Conservation (phyloP, 2,329 filamentous ascomycete species). For the Trichophyton equinum region DNA sequence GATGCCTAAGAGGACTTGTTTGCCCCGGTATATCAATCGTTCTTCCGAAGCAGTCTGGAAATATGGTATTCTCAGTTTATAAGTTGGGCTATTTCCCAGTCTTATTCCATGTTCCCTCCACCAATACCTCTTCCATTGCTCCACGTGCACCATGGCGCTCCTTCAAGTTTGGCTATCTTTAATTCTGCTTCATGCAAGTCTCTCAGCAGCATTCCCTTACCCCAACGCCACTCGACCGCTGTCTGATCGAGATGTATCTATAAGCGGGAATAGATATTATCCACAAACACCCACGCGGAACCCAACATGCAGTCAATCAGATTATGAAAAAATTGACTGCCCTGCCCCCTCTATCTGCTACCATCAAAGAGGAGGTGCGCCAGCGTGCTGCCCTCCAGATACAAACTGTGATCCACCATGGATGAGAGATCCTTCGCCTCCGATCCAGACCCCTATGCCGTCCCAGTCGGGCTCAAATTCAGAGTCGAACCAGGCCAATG, state of each 20-base stretch:
- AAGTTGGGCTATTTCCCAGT: background rate
- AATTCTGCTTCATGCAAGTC: background rate
- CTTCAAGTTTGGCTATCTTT: background rate
- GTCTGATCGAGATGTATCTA: background rate
- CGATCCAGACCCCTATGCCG: background rate
- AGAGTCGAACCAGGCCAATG: background rate
- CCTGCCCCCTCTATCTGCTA: conserved; percentile 15
- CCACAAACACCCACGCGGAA: background rate
- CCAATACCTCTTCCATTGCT: background rate
- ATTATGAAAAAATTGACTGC: conserved; percentile 5
- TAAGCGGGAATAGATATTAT: background rate
- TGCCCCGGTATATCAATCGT: background rate
- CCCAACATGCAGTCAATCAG: conserved; percentile 5
- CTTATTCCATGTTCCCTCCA: background rate
- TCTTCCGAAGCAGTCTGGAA: background rate
- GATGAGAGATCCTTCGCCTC: background rate
- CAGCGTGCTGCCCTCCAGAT: conserved; percentile 20
- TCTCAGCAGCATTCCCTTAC: background rate
- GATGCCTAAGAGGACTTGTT: background rate
- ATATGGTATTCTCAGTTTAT: background rate
- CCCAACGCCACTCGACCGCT: background rate
- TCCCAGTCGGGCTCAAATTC: background rate
- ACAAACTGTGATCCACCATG: conserved; percentile 14
- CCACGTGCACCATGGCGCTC: background rate
- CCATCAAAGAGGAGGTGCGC: conserved; percentile 16